These are phyloP conservation scores for Somion occarium DNA, from an alignment of 1,284 basidiomycete species.

Conservation along the genomic window DNA sequence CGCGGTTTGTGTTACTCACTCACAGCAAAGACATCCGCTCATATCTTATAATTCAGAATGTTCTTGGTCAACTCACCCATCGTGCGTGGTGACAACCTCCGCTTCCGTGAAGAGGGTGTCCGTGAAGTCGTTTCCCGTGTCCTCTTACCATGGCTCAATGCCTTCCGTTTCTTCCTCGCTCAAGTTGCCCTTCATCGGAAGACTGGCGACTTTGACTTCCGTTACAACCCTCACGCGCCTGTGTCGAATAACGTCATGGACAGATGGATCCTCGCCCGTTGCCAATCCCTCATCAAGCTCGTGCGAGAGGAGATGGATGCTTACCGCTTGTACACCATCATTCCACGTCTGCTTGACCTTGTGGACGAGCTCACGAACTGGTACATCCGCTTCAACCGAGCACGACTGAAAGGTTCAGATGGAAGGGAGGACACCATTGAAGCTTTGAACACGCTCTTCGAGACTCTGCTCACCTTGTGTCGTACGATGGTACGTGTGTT, in stretches of 20 bases:
- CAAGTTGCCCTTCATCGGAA: conserved; percentile 90
- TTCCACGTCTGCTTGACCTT: conserved; percentile 89
- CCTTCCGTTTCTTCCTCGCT: conserved; percentile 99
- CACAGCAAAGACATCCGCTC: background rate
- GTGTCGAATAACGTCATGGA: conserved; percentile 96
- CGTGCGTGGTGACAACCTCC: conserved; percentile 95
- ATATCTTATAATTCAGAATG: conserved; percentile 50
- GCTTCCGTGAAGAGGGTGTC: conserved; percentile 98
- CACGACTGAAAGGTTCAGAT: conserved; percentile 93
- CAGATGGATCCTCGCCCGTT: conserved; percentile 95
- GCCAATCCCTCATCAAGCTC: conserved; percentile 92
- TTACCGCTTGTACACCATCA: conserved; percentile 97
- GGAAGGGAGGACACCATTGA: conserved; percentile 85
- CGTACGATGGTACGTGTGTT: conserved; percentile 76
- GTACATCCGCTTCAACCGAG: conserved; percentile 99
- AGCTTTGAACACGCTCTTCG: conserved; percentile 95
- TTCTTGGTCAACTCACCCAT: conserved; percentile 99
- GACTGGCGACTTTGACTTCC: conserved; percentile 74
- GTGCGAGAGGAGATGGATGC: conserved; percentile 95
- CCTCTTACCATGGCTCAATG: conserved; percentile 98
- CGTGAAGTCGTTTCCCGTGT: conserved; percentile 94
- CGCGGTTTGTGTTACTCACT: conserved; percentile 51
- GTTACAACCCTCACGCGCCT: conserved; percentile 85
- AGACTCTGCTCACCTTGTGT: conserved; percentile 91
- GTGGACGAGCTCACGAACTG: conserved; percentile 98